Base-by-base conservation (phyloP, 1,139 yeast genomes). In the Geotrichum bryndzae region DNA sequence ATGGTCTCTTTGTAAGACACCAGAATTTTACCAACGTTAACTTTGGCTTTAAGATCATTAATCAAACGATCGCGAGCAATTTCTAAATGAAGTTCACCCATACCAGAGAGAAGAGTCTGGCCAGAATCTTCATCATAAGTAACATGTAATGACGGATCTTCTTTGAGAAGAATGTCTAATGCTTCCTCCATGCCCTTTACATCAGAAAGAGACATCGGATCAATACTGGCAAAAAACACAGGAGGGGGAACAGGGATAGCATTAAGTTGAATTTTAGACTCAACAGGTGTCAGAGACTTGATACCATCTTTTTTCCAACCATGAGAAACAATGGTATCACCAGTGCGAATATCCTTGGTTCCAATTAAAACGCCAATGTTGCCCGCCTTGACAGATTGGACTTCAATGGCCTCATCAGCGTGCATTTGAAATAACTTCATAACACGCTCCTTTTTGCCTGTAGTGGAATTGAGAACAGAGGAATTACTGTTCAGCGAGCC, bases 31-130 rank as follows among this genome's bases (percentile, higher is more conserved):
- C 96, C 91, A 58, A 91, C 80, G 57, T 86, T 85, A 0, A 89
- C 88, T 63, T 86, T 85, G 1, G 96, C 97, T 71, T 87, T 87
- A 81, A 92, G 81, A 65, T 90, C 96, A 60, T 83, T 84, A 25
- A 87, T 76, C 58, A 94, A 79, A 62, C 97, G 79, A 67, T 90
- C 96, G 60, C 82, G 81, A 1, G 95, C 88, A 67, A 94, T 91
- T 67, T 94, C 98, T 60, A 94, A 79, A 74, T 94, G 99, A 59
- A 94, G 78, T 70, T 91, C 97, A 22, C 98, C 99, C 97, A 94
- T 91, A 2, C 99, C 99, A 59, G 96, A 85, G 46, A 94, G 74
- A 35, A 91, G 80, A 0, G 91, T 86, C 74, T 94, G 97, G 0
- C 96, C 97, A 63, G 89, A 79, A 64, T 92, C 97, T 66, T 89